These are phyloP conservation scores for Talaromyces amestolkiae DNA, from an alignment of 2,329 filamentous ascomycete species.

Conservation along the genomic window DNA sequence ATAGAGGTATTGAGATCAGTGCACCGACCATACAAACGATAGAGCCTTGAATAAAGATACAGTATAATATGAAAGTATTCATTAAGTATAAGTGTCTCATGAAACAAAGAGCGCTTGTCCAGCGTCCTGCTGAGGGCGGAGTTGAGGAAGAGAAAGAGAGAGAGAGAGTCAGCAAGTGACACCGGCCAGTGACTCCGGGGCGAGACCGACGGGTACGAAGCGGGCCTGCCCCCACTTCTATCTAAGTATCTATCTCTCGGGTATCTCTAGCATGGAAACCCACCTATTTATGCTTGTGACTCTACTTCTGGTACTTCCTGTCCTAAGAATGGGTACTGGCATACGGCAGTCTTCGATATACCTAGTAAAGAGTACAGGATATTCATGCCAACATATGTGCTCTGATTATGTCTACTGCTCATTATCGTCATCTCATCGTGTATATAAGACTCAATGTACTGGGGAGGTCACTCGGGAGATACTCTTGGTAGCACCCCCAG, in stretches of 20 bases:
- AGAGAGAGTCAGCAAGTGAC: background rate
- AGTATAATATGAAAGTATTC: background rate
- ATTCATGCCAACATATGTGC: too few relatives aligned
- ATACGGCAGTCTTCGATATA: too few relatives aligned
- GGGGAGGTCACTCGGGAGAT: conserved; percentile 20
- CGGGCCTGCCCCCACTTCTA: conserved; percentile 4
- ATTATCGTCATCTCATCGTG: background rate
- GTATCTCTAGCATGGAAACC: background rate
- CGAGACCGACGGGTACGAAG: background rate
- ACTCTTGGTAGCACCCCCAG: conserved; percentile 21
- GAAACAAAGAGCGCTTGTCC: background rate
- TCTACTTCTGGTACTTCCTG: background rate
- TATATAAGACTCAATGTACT: conserved; percentile 1
- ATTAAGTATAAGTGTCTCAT: background rate
- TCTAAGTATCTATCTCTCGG: background rate
- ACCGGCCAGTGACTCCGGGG: background rate
- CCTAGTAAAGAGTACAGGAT: too few relatives aligned
- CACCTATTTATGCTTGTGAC: background rate
- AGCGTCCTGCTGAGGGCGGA: background rate
- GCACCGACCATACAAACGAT: background rate
- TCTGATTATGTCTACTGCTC: background rate
- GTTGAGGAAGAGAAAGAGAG: background rate
- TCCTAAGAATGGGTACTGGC: background rate
- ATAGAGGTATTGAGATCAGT: background rate
- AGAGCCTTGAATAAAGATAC: background rate